These are phyloP conservation scores for Penicillium riverlandense DNA, from an alignment of 495 filamentous ascomycete genomes.

Conservation along the genomic window DNA sequence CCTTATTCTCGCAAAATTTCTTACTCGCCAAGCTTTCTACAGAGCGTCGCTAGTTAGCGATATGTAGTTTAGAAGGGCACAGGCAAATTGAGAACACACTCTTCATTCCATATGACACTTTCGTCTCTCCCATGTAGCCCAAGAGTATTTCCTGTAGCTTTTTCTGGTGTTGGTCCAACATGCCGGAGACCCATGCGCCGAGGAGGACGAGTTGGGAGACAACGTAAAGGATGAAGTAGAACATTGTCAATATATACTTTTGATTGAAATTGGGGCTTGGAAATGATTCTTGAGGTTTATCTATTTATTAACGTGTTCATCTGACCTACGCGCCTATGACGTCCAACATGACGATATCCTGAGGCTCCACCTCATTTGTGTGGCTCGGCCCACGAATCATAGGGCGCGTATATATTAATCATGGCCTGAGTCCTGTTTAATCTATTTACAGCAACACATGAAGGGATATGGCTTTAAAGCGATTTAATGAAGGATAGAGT, in stretches of 20 bases:
- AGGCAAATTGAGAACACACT: constrained; percentile 11
- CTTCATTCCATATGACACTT: constrained; percentile 31
- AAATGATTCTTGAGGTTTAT: too few species aligned
- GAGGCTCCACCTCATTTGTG: too few species aligned
- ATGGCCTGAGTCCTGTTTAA: too few species aligned
- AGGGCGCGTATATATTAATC: too few species aligned
- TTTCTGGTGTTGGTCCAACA: constrained; percentile 28
- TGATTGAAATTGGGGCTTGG: neutral
- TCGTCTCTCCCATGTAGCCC: constrained; percentile 48
- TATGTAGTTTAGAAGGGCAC: neutral
- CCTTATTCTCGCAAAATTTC: constrained; percentile 26
- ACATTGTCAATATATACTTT: constrained; percentile 3
- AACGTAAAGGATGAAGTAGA: constrained; percentile 19
- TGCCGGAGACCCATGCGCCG: constrained; percentile 27
- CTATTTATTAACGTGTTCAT: neutral
- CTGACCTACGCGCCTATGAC: constrained; percentile 9
- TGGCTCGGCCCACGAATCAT: too few species aligned
- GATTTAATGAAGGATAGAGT: too few species aligned
- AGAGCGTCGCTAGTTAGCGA: neutral
- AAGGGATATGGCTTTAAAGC: too few species aligned
- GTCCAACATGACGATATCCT: constrained; percentile 12
- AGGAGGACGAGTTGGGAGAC: constrained; percentile 13
- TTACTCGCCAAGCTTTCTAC: constrained; percentile 23
- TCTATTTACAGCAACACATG: too few species aligned
- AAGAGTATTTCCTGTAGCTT: constrained; percentile 39